Evolutionary conservation across 139 green algal species (phyloP), one percentile per base, ranked within the genome.

Genomic region (Ettlia oleoabundans): DNA sequence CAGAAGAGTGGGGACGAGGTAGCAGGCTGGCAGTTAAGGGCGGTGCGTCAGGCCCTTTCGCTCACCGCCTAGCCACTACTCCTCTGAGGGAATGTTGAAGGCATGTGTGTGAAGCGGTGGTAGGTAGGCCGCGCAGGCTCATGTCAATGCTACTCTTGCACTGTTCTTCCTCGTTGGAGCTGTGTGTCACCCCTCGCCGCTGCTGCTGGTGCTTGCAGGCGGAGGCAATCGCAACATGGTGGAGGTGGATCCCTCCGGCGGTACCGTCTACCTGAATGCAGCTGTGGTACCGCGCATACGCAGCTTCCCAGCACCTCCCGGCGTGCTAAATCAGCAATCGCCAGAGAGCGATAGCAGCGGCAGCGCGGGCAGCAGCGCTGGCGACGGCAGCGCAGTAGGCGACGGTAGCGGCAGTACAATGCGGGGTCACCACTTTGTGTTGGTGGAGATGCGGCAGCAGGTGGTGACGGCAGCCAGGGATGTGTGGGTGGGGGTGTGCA

Each of bases 271-370:
- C 64, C 82, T 95, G 2, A 96, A 96, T 61, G 81, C 86, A 30
- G 92, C 92, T 18, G 91, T 92, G 33, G 92, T 96, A 63, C 92
- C 92, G 21, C 77, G 92, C 28, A 81, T 91, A 26, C 52, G 69
- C 8, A 24, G 37, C 42, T 40, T 82, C 51, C 38, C 61, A 43
- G 32, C 37, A 9, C 33, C 65, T 37, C 9, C 65, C 65, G 37
- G 32, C n/a, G n/a, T n/a, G n/a, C n/a, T n/a, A n/a, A n/a, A n/a
- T 22, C 77, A 63, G 47, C 32, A 28, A 24, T n/a, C 61, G 4
- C 8, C 6, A 41, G 5, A 61, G 67, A n/a, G 52, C 24, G 4
- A n/a, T 35, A 30, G 51, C 78, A 76, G 53, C 33, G 13, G 52
- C 52, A 67, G 68, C 53, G 28, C 1, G 4, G 21, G 51, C 51